Conservation (phyloP, 306 rosid species). For the Castanea mollissima region DNA sequence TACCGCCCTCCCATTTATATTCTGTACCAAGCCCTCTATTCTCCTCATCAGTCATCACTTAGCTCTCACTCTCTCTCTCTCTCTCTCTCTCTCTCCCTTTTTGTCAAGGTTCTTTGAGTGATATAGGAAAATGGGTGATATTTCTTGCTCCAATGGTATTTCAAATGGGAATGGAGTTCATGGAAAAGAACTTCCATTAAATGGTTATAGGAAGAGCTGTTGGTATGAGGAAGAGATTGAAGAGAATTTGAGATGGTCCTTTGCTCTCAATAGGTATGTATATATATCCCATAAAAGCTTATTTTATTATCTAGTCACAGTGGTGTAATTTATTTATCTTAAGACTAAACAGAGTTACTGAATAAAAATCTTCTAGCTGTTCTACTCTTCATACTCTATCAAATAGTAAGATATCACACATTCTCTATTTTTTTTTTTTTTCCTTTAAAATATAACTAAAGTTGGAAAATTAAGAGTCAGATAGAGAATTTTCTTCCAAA, state of each 20-base stretch:
- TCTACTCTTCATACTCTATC: too few species aligned
- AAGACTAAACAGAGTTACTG: not conserved
- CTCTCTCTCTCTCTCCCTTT: constrained; percentile 11
- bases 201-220: constrained; percentile 91
- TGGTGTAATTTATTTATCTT: not conserved
- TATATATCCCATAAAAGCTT: not conserved
- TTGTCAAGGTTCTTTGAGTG: not conserved
- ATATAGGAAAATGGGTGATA: constrained; percentile 55
- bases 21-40: constrained; percentile 32
- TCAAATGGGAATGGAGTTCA: constrained; percentile 55
- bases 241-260: constrained; percentile 92
- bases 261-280: constrained; percentile 85
- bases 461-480: too few species aligned
- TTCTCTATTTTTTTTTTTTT: too few species aligned
- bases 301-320: not conserved
- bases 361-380: too few species aligned
- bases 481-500: too few species aligned
- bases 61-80: constrained; percentile 7
- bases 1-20: constrained; percentile 40
- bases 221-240: constrained; percentile 99
- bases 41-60: constrained; percentile 27
- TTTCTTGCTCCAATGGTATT: constrained; percentile 59
- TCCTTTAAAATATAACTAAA: too few species aligned
- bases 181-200: constrained; percentile 54
- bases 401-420: too few species aligned